A percentile compares a stretch with the other conserved stretches of the same genome.
Conservation (phyloP, 805 yeast species). For the Komagataella kurtzmanii region DNA sequence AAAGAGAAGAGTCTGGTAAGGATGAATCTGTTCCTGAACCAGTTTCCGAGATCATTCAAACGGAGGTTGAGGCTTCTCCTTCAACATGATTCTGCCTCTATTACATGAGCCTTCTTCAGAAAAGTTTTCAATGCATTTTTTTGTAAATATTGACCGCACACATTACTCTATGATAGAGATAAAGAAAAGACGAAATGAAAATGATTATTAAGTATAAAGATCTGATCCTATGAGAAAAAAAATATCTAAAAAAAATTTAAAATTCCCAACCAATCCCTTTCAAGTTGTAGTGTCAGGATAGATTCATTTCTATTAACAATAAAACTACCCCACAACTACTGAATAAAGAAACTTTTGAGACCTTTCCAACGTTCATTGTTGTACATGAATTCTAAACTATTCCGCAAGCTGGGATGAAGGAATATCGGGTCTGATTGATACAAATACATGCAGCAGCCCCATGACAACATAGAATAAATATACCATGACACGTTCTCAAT, state of each 20-base stretch:
- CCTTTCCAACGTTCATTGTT: conserved; percentile 3
- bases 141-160: neutral
- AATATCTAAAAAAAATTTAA: neutral
- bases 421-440: conserved; percentile 49
- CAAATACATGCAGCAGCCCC: conserved; percentile 67
- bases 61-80: neutral
- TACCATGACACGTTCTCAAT: conserved; percentile 34
- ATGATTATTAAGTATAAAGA: neutral
- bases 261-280: neutral
- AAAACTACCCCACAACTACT: neutral
- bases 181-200: neutral
- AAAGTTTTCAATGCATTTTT: neutral
- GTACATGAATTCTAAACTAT: conserved; percentile 60
- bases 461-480: conserved; percentile 44
- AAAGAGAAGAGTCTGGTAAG: conserved; percentile 30
- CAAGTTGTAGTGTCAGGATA: neutral
- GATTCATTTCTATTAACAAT: neutral
- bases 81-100: neutral
- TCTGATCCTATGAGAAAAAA: neutral
- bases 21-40: conserved; percentile 20
- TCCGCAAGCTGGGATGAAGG: conserved; percentile 51
- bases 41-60: neutral
- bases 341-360: conserved; percentile 1
- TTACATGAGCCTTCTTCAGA: neutral
- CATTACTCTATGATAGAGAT: neutral